These are phyloP conservation scores for Boechera stricta DNA, from an alignment of 345 rosid genomes.

Conservation along the genomic window DNA sequence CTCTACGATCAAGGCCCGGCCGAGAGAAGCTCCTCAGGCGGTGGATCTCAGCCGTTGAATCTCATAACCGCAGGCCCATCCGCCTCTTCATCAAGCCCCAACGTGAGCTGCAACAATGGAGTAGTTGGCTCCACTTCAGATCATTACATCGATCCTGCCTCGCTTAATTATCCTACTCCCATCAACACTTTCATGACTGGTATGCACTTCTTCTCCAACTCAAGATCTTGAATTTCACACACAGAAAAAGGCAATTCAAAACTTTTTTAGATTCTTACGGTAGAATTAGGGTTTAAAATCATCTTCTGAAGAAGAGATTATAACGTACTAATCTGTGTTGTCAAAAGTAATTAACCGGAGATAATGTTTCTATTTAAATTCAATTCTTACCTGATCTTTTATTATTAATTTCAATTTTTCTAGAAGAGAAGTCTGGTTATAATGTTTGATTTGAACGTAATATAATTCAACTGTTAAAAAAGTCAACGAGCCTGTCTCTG, in stretches of 20 bases:
- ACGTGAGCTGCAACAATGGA: slow-evolving; percentile 43
- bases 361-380: not conserved
- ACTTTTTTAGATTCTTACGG: slow-evolving; percentile 23
- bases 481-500: slow-evolving; percentile 41
- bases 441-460: not conserved
- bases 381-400: slow-evolving; percentile 12
- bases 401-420: not conserved
- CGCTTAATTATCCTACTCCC: slow-evolving; percentile 66
- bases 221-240: slow-evolving; percentile 59
- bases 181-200: slow-evolving; percentile 76
- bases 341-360: slow-evolving; percentile 13
- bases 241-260: not conserved
- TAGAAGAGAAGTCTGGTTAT: not conserved
- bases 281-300: slow-evolving; percentile 24
- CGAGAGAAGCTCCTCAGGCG: slow-evolving; percentile 31
- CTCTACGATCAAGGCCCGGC: slow-evolving; percentile 82
- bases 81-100: slow-evolving; percentile 48
- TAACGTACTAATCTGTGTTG: slow-evolving; percentile 4
- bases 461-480: slow-evolving; percentile 11
- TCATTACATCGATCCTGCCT: slow-evolving; percentile 36
- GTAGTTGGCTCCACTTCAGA: slow-evolving; percentile 45
- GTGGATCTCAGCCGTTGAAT: slow-evolving; percentile 50
- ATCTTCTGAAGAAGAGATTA: not conserved
- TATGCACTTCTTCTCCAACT: slow-evolving; percentile 87
- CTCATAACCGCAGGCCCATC: slow-evolving; percentile 52